phyloP scores from a whole-genome alignment of 345 rosid species.

The Eucalyptus shirleyi region DNA sequence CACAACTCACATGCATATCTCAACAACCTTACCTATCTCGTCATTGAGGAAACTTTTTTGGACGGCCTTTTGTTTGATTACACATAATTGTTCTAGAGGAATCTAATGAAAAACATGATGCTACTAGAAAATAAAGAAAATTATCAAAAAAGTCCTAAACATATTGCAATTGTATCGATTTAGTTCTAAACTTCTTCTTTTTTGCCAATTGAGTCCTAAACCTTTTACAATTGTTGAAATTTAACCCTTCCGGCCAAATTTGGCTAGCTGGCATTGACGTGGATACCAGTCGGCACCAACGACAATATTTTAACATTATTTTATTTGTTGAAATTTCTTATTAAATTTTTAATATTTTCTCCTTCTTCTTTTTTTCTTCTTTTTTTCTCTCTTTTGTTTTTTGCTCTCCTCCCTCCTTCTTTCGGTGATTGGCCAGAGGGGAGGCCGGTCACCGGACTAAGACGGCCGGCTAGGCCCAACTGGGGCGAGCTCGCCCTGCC shows the following conservation, averaged over 20 bases:
- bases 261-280: rapidly evolving
- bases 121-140: neutral
- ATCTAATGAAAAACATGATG: neutral
- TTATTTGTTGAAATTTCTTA: no score
- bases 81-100: neutral
- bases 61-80: neutral
- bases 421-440: no score
- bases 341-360: no score
- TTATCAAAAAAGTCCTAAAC: neutral
- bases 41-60: neutral
- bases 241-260: rapidly evolving
- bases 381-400: no score
- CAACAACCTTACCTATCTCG: neutral
- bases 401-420: no score
- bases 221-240: rapidly evolving
- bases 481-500: rapidly evolving
- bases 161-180: rapidly evolving
- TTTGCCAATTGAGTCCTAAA: neutral
- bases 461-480: rapidly evolving
- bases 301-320: no score
- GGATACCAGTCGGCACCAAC: rapidly evolving
- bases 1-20: neutral
- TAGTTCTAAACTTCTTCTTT: no score
- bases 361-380: rapidly evolving
- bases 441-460: rapidly evolving